A percentile compares a stretch with the other conserved stretches of the same genome.
phyloP scores from a whole-genome alignment of 106 monocot species.

The Acorus gramineus region DNA sequence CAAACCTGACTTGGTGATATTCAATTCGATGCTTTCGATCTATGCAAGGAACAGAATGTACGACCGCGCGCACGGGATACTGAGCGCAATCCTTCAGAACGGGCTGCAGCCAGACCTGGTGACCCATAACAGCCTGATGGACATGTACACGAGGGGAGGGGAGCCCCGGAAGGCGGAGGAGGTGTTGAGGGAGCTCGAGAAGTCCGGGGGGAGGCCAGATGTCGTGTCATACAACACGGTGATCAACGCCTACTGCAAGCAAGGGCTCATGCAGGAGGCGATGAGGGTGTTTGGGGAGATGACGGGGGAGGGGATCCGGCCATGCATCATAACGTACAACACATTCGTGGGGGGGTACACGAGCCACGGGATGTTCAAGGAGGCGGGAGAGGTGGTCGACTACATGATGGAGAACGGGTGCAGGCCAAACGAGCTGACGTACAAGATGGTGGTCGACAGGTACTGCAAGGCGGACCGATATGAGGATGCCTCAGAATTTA shows the following conservation, averaged over 20 bases:
- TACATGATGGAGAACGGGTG: slow-evolving; percentile 58
- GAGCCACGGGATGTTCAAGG: slow-evolving; percentile 39
- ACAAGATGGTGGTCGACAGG: slow-evolving; percentile 56
- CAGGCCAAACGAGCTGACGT: slow-evolving; percentile 62
- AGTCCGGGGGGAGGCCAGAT: slow-evolving; percentile 41
- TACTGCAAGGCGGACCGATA: slow-evolving; percentile 48
- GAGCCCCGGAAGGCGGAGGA: slow-evolving; percentile 90
- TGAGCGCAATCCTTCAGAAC: slow-evolving; percentile 36
- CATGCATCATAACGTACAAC: slow-evolving; percentile 68
- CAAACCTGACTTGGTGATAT: slow-evolving; percentile 63
- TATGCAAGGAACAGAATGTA: slow-evolving; percentile 75
- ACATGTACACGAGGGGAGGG: slow-evolving; percentile 65
- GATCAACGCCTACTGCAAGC: slow-evolving; percentile 83
- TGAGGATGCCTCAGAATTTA: slow-evolving; percentile 50
- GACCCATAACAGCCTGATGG: slow-evolving; percentile 87
- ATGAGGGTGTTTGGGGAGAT: slow-evolving; percentile 52
- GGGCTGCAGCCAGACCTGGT: slow-evolving; percentile 70
- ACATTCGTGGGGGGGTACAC: slow-evolving; percentile 63
- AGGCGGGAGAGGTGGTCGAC: slow-evolving; percentile 54
- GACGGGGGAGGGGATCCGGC: slow-evolving; percentile 41
- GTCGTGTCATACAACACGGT: slow-evolving; percentile 78
- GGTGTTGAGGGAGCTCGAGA: slow-evolving; percentile 42
- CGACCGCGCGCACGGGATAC: slow-evolving; percentile 63
- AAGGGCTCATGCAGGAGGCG: slow-evolving; percentile 69
- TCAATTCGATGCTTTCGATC: slow-evolving; percentile 82